phyloP scores from a whole-genome alignment of 257 asterid genomes.

The Jaltomata sinuosa region DNA sequence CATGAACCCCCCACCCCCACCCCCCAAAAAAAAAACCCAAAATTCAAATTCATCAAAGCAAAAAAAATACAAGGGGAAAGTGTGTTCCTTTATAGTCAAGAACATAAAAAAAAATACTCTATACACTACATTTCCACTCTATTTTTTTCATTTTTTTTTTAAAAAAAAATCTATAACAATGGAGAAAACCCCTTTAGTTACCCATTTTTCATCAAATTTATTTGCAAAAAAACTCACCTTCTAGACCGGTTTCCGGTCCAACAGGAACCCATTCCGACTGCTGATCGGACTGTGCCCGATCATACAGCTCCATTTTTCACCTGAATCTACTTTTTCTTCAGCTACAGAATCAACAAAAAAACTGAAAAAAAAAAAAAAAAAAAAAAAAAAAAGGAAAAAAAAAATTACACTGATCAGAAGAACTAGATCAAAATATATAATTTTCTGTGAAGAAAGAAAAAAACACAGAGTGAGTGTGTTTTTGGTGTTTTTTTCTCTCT shows the following conservation, averaged over 20 bases:
- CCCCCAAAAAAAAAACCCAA: slow-evolving; percentile 19
- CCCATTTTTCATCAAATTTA: too few species aligned
- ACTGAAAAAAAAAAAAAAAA: neutral
- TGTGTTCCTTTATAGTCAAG: neutral
- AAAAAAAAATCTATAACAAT: too few species aligned
- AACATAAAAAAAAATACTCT: neutral
- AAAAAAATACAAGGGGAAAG: neutral
- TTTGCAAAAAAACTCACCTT: slow-evolving; percentile 29
- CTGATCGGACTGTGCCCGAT: slow-evolving; percentile 20
- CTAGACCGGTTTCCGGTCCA: slow-evolving; percentile 23
- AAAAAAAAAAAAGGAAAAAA: neutral
- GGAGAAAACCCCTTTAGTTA: too few species aligned
- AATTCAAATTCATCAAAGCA: neutral
- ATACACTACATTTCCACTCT: neutral
- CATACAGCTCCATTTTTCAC: slow-evolving; percentile 43
- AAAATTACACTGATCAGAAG: neutral
- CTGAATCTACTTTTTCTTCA: neutral
- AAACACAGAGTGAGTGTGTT: neutral
- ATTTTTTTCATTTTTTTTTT: too few species aligned
- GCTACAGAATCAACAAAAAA: neutral
- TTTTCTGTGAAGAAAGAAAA: too few species aligned
- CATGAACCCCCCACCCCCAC: too few species aligned
- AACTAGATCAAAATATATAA: neutral
- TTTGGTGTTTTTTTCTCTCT: neutral
- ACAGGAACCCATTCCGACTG: slow-evolving; percentile 33